Evolutionary conservation across 768 basidiomycete species (phyloP).

Genomic region (Tricholomella constricta): DNA sequence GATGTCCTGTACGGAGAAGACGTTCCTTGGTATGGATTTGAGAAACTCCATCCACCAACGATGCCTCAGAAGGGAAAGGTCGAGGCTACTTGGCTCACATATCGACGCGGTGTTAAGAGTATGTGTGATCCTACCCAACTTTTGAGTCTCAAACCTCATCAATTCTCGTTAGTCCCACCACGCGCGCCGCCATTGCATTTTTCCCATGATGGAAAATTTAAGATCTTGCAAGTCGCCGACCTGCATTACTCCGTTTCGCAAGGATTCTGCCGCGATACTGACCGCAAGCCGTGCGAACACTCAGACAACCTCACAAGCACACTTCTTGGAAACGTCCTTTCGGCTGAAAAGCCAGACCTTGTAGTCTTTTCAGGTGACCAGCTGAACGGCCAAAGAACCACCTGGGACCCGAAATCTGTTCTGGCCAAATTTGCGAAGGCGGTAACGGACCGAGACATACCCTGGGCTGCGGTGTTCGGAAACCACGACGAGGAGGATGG

Average conservation of each 20-base stretch:
- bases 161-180: conserved; percentile 53
- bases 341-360: conserved; percentile 83
- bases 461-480: conserved; percentile 93
- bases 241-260: conserved; percentile 86
- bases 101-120: conserved; percentile 77
- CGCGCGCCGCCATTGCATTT: conserved; percentile 82
- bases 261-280: conserved; percentile 77
- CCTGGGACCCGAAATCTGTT: conserved; percentile 88
- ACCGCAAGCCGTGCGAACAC: conserved; percentile 52
- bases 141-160: conserved; percentile 2
- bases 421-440: conserved; percentile 85
- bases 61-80: conserved; percentile 41
- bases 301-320: conserved; percentile 83
- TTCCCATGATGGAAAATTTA: conserved; percentile 81
- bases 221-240: conserved; percentile 89
- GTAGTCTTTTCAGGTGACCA: conserved; percentile 95
- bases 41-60: conserved; percentile 66
- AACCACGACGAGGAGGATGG: conserved; percentile 90
- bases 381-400: conserved; percentile 86
- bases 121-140: conserved; percentile 34
- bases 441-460: conserved; percentile 73
- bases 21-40: conserved; percentile 84
- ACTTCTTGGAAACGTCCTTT: conserved; percentile 70
- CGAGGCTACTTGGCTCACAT: conserved; percentile 64
- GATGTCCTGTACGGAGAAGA: conserved; percentile 89